A percentile compares a stretch with the other conserved stretches of the same genome.
Conservation (phyloP, 805 yeast genomes). For the Spathaspora gorwiae region DNA sequence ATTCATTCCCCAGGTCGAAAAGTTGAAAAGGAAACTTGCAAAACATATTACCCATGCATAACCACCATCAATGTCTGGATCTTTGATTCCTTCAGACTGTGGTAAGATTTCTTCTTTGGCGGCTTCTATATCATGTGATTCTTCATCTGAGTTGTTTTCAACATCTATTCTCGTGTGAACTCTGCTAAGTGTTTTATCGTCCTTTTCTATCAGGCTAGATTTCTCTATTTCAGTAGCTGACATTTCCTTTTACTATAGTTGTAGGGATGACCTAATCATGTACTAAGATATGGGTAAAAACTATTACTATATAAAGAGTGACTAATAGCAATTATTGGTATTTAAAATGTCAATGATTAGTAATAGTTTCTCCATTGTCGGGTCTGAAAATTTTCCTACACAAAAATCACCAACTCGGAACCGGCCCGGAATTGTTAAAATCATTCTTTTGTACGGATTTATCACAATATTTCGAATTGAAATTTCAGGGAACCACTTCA, state of each 20-base stretch:
- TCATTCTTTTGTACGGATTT: not conserved
- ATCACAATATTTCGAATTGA: too few species aligned
- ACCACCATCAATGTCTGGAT: constrained; percentile 49
- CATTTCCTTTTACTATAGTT: not conserved
- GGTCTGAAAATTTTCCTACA: not conserved
- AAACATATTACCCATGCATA: constrained; percentile 62
- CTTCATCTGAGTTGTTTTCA: not conserved
- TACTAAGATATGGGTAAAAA: not conserved
- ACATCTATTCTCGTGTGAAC: not conserved
- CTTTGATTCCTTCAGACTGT: not conserved
- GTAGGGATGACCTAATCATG: not conserved
- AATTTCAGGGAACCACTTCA: too few species aligned
- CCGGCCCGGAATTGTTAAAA: not conserved
- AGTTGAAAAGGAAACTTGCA: constrained; percentile 47
- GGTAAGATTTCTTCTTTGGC: constrained; percentile 2
- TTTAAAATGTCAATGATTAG: too few species aligned
- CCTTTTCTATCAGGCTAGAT: not conserved
- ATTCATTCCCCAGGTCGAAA: constrained; percentile 72
- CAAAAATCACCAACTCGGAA: not conserved
- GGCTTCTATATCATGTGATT: not conserved
- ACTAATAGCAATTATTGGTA: too few species aligned
- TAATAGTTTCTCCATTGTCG: not conserved
- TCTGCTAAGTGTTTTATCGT: not conserved
- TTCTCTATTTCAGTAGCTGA: not conserved
- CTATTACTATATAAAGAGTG: too few species aligned